phyloP scores from a whole-genome alignment of 2,329 filamentous ascomycete genomes.

The Pseudocercospora musae region DNA sequence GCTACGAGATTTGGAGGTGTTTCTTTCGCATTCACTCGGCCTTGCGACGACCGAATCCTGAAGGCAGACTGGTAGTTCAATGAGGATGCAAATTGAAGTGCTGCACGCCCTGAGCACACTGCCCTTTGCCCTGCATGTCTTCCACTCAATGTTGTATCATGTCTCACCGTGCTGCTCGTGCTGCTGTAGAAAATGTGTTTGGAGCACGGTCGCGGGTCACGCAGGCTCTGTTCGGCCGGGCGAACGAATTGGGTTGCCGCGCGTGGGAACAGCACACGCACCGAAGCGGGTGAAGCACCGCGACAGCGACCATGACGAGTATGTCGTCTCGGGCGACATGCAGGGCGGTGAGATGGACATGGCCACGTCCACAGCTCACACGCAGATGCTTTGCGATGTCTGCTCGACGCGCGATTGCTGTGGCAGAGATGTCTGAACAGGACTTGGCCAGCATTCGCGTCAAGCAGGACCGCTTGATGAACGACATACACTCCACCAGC shows the following conservation, averaged over 20 bases:
- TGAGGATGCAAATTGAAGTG: neutral
- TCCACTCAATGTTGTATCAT: neutral
- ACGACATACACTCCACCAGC: constrained; percentile 62
- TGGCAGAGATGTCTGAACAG: constrained; percentile 50
- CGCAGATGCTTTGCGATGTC: constrained; percentile 33
- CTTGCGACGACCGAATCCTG: neutral
- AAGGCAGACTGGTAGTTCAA: neutral
- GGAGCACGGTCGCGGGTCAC: neutral
- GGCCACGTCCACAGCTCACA: constrained; percentile 4
- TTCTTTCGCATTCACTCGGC: neutral
- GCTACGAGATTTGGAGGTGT: neutral
- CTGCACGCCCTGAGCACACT: neutral
- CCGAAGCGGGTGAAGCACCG: too few species aligned
- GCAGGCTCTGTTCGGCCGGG: too few species aligned
- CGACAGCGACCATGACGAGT: too few species aligned
- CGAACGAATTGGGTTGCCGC: too few species aligned
- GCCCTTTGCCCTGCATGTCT: neutral
- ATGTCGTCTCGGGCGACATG: neutral
- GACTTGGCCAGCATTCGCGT: constrained; percentile 55
- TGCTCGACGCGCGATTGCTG: constrained; percentile 37
- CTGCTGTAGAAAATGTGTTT: neutral
- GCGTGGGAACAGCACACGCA: too few species aligned
- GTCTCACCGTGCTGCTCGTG: neutral
- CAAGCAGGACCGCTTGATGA: constrained; percentile 58
- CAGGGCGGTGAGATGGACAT: neutral